Percentiles rank a stretch among this genome's conserved stretches.
These are phyloP conservation scores for Alternaria ventricosa DNA, from an alignment of 2,329 filamentous ascomycete genomes.

Conservation along the genomic window DNA sequence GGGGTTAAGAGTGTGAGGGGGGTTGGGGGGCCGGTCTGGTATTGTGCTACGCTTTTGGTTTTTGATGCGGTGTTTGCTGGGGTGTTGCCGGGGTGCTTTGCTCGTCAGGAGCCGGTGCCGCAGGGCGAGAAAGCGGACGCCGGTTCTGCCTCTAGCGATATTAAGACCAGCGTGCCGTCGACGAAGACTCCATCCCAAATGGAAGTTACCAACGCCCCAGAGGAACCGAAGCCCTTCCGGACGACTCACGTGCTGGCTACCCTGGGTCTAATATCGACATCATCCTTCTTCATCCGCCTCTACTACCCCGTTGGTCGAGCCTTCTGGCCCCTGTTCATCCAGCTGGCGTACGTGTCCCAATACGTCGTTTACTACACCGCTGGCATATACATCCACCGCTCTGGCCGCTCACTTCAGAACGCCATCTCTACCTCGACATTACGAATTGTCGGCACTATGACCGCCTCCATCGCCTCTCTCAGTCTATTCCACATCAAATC, in stretches of 20 bases:
- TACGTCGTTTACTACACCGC: conserved; percentile 22
- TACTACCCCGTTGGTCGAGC: conserved; percentile 13
- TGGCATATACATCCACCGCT: not conserved
- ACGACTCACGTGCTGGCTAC: not conserved
- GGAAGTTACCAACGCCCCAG: not conserved
- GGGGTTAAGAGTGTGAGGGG: conserved; percentile 13
- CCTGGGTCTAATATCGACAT: not conserved
- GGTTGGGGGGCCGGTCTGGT: conserved; percentile 27
- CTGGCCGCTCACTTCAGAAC: not conserved
- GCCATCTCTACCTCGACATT: not conserved
- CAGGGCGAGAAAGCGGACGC: no score
- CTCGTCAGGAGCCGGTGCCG: not conserved
- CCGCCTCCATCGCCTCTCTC: not conserved
- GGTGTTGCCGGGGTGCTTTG: not conserved
- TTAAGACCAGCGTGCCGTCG: not conserved
- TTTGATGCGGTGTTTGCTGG: conserved; percentile 22
- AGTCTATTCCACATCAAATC: not conserved
- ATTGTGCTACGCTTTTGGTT: conserved; percentile 21
- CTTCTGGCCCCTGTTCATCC: conserved; percentile 14
- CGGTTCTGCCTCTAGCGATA: not conserved
- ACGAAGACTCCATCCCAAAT: no score
- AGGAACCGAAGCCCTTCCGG: not conserved
- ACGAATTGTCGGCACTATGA: not conserved
- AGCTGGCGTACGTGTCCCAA: conserved; percentile 21
- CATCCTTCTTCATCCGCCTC: conserved; percentile 16